These are phyloP conservation scores for Discostella pseudostelligera DNA, from an alignment of 108 stramenopile genomes.

Conservation along the genomic window DNA sequence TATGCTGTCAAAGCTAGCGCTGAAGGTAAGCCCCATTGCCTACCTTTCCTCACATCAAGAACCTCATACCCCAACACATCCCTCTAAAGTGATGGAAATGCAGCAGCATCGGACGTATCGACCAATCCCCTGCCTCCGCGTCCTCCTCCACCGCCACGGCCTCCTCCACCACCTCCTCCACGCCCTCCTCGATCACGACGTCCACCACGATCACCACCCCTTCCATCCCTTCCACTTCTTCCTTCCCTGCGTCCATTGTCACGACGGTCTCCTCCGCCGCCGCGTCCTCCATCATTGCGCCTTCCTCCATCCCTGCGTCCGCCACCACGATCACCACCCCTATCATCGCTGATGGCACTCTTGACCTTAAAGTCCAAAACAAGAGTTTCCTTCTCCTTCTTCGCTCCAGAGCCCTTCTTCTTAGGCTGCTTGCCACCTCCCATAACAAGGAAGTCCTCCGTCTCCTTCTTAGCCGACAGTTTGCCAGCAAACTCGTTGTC, in stretches of 20 bases:
- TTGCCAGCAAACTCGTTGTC: constrained; percentile 69
- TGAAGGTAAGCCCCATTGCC: no score
- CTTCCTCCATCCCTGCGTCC: constrained; percentile 46
- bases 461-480: constrained; percentile 42
- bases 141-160: constrained; percentile 38
- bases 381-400: constrained; percentile 64
- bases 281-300: constrained; percentile 38
- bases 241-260: constrained; percentile 40
- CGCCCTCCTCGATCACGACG: constrained; percentile 34
- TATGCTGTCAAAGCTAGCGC: no score
- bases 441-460: constrained; percentile 82
- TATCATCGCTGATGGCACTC: constrained; percentile 39
- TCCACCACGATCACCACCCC: constrained; percentile 40
- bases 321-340: constrained; percentile 45
- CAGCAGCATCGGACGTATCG: constrained; percentile 60
- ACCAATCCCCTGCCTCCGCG: constrained; percentile 29
- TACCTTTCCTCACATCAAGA: not conserved
- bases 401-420: constrained; percentile 50
- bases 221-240: constrained; percentile 18
- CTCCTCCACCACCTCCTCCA: constrained; percentile 35
- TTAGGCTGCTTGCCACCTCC: constrained; percentile 72
- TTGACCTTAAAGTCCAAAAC: constrained; percentile 74
- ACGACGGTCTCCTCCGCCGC: constrained; percentile 46
- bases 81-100: constrained; percentile 70
- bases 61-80: not conserved